Evolutionary conservation across 2,329 filamentous ascomycete species (phyloP), one percentile per base, ranked within the genome.

Genomic region (Hawksworthiomyces lignivorus): DNA sequence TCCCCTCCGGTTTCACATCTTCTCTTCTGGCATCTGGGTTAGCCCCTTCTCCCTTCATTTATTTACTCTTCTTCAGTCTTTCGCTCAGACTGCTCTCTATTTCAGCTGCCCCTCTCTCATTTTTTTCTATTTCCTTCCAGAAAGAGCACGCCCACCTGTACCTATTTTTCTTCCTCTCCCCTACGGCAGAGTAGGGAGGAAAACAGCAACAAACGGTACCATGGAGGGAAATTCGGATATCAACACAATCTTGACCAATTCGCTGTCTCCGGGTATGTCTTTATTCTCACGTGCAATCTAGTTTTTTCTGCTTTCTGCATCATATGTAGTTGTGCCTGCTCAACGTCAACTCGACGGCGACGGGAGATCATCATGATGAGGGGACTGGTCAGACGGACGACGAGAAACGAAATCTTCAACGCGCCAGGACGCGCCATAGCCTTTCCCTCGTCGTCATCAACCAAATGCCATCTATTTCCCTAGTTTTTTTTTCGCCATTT

Each of bases 221-320:
- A 87, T 78, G 75, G 76, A 74, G 67, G 76, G 72, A 72, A 89
- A 57, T 60, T 70, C 94, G 84, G 87, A 97, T 73, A 94, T 97
- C 73, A 94, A 90, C 74, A 84, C 88, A 72, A 90, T 98, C 73
- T 84, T 98, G 74, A 81, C 87, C 69, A 90, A 89, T 73, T 97
- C 92, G 66, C 81, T 97, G 70, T 94, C 89, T 62, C 77, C 89
- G 62, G 90, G 92, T 97, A 72, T 65, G 84, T 67, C 52, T 29
- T 37, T 36, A 30, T 4, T 46, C 47, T 39, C 38, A 17, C 34
- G 46, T 41, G n/a, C n/a, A n/a, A n/a, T 41, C 39, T 38, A 34
- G 38, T 35, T 43, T 34, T 40, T 38, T 42, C 33, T 24, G 21
- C 26, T 19, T 9, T 35, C 14, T 35, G 34, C 43, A 41, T 12